phyloP scores from a whole-genome alignment of 768 basidiomycete species.

The Saitozyma sp. region DNA sequence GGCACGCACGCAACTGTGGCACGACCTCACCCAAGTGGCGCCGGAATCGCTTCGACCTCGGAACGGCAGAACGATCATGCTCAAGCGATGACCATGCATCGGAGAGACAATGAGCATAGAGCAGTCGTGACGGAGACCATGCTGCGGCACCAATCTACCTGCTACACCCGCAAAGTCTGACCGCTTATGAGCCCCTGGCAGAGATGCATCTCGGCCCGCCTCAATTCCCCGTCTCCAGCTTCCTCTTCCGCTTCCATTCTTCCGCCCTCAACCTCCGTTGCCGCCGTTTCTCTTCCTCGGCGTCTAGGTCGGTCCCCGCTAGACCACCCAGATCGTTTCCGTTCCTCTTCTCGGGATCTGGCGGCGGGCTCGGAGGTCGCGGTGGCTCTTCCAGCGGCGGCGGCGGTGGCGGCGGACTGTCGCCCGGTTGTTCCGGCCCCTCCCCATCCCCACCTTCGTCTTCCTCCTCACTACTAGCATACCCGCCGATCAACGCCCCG shows the following conservation, averaged over 20 bases:
- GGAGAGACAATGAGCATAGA: too few relatives aligned
- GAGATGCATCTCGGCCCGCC: too few relatives aligned
- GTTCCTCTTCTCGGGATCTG: neutral
- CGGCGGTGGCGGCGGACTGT: neutral
- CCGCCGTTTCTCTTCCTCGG: neutral
- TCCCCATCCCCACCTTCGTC: conserved; percentile 36
- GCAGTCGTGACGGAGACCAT: too few relatives aligned
- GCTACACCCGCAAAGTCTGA: too few relatives aligned
- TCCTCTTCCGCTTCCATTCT: neutral
- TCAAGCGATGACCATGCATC: too few relatives aligned
- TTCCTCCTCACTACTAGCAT: conserved; percentile 55
- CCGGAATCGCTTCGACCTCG: too few relatives aligned
- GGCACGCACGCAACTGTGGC: too few relatives aligned
- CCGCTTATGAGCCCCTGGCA: too few relatives aligned
- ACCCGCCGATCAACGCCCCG: conserved; percentile 52
- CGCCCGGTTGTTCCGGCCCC: conserved; percentile 6
- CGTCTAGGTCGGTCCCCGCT: neutral
- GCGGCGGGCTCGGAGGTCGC: neutral
- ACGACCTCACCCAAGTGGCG: too few relatives aligned
- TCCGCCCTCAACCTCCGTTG: neutral
- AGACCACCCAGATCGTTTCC: neutral
- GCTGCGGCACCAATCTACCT: too few relatives aligned
- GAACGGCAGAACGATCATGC: too few relatives aligned
- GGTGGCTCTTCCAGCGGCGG: conserved; percentile 4
- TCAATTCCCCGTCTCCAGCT: neutral